phyloP scores from a whole-genome alignment of 2,329 filamentous ascomycete species.

The Colletotrichum noveboracense region DNA sequence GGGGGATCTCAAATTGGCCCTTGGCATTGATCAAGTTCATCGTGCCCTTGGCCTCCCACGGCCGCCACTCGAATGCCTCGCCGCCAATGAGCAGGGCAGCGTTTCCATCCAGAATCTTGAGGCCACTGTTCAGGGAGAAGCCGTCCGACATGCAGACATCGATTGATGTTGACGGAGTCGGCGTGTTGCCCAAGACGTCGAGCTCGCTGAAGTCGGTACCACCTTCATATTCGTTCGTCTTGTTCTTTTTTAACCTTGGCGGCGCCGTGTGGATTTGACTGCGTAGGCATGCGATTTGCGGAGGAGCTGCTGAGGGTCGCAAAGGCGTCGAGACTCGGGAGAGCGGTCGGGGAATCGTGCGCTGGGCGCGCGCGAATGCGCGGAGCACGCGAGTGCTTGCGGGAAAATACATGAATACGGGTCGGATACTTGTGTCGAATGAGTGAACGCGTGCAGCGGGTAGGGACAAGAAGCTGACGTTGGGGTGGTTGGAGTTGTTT shows the following conservation, averaged over 20 bases:
- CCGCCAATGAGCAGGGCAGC: slow-evolving; percentile 83
- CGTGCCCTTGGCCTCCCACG: slow-evolving; percentile 65
- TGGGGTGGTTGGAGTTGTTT: background rate
- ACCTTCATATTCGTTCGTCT: slow-evolving; percentile 25
- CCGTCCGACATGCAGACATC: slow-evolving; percentile 84
- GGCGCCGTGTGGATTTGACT: slow-evolving; percentile 2
- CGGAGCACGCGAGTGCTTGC: slow-evolving; percentile 1
- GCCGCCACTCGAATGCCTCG: slow-evolving; percentile 88
- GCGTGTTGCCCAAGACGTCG: slow-evolving; percentile 78
- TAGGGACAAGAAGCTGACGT: background rate
- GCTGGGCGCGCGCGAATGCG: slow-evolving; percentile 12
- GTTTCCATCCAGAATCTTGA: slow-evolving; percentile 70
- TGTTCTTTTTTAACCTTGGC: background rate
- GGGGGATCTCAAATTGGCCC: slow-evolving; percentile 80
- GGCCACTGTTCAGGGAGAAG: slow-evolving; percentile 85
- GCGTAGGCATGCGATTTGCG: background rate
- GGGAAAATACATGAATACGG: background rate
- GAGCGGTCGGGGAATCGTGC: background rate
- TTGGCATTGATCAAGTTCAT: slow-evolving; percentile 70
- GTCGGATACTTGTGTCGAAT: background rate
- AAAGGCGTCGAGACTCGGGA: background rate
- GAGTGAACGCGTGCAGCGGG: no score
- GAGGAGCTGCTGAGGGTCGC: background rate
- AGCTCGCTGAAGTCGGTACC: slow-evolving; percentile 73
- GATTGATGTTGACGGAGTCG: slow-evolving; percentile 80